Percentiles rank a stretch among this genome's conserved stretches.
These are phyloP conservation scores for Boletus calvinii DNA, from an alignment of 1,284 basidiomycete species.

Conservation along the genomic window DNA sequence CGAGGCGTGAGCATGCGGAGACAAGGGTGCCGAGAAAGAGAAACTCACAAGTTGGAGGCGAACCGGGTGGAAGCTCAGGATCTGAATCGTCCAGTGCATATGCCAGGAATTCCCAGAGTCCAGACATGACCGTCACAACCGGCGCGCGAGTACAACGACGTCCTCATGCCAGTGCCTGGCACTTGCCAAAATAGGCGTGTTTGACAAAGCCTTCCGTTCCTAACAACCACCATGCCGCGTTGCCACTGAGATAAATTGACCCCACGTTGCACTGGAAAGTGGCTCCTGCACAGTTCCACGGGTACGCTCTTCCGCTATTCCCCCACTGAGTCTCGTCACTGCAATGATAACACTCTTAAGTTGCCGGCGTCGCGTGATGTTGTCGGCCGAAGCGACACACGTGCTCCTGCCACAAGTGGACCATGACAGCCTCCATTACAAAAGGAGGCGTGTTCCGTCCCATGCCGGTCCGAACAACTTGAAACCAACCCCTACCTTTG, in stretches of 20 bases:
- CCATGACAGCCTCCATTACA: not conserved
- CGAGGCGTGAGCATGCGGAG: constrained; percentile 5
- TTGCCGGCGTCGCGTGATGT: too few relatives aligned
- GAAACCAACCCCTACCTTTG: not conserved
- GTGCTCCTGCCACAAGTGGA: too few relatives aligned
- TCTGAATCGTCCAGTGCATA: constrained; percentile 18
- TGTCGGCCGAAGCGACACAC: too few relatives aligned
- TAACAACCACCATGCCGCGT: constrained; percentile 9
- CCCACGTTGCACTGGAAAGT: too few relatives aligned
- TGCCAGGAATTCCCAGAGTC: constrained; percentile 6
- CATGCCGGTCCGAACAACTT: not conserved
- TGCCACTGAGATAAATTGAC: too few relatives aligned
- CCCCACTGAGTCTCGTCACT: too few relatives aligned
- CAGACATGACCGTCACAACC: constrained; percentile 16
- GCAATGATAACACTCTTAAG: too few relatives aligned
- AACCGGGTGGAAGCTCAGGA: constrained; percentile 50
- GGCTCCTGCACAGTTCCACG: too few relatives aligned
- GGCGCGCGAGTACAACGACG: not conserved
- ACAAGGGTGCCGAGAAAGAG: not conserved
- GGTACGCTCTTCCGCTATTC: too few relatives aligned
- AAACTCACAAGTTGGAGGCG: constrained; percentile 53
- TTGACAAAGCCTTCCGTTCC: constrained; percentile 18
- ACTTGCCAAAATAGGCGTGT: constrained; percentile 19
- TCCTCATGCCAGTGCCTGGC: constrained; percentile 8
- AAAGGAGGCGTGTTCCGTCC: not conserved